Evolutionary conservation across 441 rosid genomes (phyloP).

Genomic region (Hura crepitans): DNA sequence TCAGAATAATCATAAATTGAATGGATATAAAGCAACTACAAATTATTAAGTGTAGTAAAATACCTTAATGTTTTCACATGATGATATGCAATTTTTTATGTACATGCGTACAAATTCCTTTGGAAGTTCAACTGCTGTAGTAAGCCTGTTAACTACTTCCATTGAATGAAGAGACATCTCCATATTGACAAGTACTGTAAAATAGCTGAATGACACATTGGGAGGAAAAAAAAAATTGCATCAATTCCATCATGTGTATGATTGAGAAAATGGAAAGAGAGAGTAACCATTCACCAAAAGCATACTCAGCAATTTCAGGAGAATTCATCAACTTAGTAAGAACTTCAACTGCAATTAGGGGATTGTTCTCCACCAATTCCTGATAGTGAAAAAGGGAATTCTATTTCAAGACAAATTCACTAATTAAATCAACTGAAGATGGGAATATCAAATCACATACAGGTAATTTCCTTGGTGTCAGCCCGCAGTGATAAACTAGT

Average conservation of each 20-base stretch:
- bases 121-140: constrained; percentile 89
- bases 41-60: neutral
- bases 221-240: constrained; percentile 9
- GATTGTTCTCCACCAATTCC: constrained; percentile 97
- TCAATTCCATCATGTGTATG: neutral
- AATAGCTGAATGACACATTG: constrained; percentile 52
- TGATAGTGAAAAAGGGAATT: constrained; percentile 33
- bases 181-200: constrained; percentile 84
- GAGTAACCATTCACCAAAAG: constrained; percentile 18
- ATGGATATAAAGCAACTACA: neutral
- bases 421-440: neutral
- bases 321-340: constrained; percentile 82
- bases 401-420: constrained; percentile 20
- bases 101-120: constrained; percentile 83
- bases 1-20: neutral
- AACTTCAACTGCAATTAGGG: constrained; percentile 87
- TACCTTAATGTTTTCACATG: constrained; percentile 93
- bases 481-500: constrained; percentile 90
- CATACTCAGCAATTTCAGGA: constrained; percentile 84
- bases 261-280: neutral
- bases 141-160: constrained; percentile 98
- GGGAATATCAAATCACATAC: constrained; percentile 40
- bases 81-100: constrained; percentile 89
- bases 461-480: constrained; percentile 84
- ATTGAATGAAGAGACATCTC: constrained; percentile 96